Evolutionary conservation across 495 filamentous ascomycete species (phyloP), one percentile per base, ranked within the genome.

Genomic region (Podospora fimiseda): DNA sequence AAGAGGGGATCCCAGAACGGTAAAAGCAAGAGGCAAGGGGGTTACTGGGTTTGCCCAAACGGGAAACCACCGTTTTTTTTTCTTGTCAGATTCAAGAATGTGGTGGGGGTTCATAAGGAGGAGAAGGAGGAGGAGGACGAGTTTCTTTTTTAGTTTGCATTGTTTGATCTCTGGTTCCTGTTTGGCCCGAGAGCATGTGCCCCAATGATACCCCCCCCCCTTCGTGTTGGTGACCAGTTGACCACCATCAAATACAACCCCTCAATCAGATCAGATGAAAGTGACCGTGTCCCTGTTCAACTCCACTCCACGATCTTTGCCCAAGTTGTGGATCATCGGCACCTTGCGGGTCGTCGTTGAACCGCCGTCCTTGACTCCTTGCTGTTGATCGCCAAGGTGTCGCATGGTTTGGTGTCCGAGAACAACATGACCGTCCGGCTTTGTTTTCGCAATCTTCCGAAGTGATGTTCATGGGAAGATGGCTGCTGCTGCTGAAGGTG

Each of bases 221-320:
- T n/a, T 5, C 23, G 20, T 15, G 21, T 47, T 47, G 21, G 13
- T 22, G n/a, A n/a, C n/a, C n/a, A n/a, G 14, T 18, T 9, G 39
- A 18, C 4, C 8, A 41, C 39, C 11, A n/a, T 41, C 13, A 41
- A 41, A 41, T 45, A 33, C 6, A 33, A 33, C 27, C 27, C 27
- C 14, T 15, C 22, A 21, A 24, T 47, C 44, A 47, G 23, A 44
- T 16, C 22, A 47, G 23, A 33, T 16, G 20, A 47, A n/a, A 23
- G 24, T 22, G 19, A 18, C 44, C 16, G 20, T n/a, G 11, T 4
- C 39, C 11, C 14, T 22, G 33, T 16, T 2, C 5, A 24, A 13
- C 20, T 24, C 44, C 44, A 27, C 44, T 47, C 43, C 50, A 33
- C 36, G 55, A 57, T 57, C 50, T 40, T 45, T 47, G 39, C 50